Conservation (phyloP, 495 filamentous ascomycete species). For the Penicillium nucicola region DNA sequence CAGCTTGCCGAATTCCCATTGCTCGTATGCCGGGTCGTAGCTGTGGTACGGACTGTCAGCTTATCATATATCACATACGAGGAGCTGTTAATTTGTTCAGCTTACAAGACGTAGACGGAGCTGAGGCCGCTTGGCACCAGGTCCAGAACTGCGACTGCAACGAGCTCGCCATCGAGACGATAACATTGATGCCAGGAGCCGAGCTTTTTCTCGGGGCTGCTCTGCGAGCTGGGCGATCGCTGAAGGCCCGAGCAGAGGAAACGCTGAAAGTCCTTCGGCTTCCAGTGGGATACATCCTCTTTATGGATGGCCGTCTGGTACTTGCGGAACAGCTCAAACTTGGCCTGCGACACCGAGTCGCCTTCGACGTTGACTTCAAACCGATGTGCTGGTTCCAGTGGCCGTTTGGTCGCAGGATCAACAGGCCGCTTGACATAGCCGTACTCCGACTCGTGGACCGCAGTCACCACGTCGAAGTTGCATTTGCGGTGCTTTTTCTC, state of each 20-base stretch:
- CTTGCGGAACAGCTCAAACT: constrained; percentile 75
- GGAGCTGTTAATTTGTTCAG: constrained; percentile 6
- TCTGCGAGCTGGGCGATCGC: constrained; percentile 35
- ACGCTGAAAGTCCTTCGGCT: constrained; percentile 64
- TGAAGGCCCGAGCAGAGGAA: constrained; percentile 87
- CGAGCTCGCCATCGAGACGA: constrained; percentile 79
- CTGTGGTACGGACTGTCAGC: constrained; percentile 23
- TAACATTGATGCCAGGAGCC: constrained; percentile 98
- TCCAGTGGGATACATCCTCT: constrained; percentile 66
- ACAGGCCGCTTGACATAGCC: constrained; percentile 51
- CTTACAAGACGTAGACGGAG: constrained; percentile 85
- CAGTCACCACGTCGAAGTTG: constrained; percentile 68
- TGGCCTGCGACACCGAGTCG: constrained; percentile 80
- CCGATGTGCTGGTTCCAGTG: constrained; percentile 69
- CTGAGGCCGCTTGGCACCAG: constrained; percentile 83
- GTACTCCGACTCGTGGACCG: constrained; percentile 71
- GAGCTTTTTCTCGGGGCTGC: constrained; percentile 56
- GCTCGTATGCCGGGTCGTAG: constrained; percentile 78
- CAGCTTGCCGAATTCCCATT: constrained; percentile 82
- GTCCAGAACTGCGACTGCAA: constrained; percentile 88
- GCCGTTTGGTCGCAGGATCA: constrained; percentile 49
- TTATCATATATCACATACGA: neutral
- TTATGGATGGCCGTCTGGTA: constrained; percentile 82
- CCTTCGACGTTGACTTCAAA: constrained; percentile 79
- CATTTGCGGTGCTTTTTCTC: constrained; percentile 71